Conservation (phyloP, 148 eudicot species). For the Vaccinium macrocarpon region DNA sequence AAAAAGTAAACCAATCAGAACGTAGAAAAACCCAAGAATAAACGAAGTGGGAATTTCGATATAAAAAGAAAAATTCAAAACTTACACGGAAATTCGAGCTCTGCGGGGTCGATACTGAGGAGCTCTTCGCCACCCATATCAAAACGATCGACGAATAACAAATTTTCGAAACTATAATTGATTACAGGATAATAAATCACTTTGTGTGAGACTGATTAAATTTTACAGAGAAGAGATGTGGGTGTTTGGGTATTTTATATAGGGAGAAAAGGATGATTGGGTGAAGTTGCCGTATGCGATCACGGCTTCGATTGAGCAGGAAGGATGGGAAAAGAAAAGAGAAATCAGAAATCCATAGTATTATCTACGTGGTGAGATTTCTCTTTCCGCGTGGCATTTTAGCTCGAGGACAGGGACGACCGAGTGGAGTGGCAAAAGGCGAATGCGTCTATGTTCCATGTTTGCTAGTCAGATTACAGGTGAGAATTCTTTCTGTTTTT, state of each 20-base stretch:
- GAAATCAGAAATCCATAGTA: not conserved
- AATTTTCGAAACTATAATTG: not conserved
- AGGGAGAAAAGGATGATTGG: no score
- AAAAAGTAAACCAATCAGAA: conserved; percentile 3
- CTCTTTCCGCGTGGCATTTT: no score
- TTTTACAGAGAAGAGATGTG: not conserved
- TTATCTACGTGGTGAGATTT: no score
- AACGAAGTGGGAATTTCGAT: not conserved
- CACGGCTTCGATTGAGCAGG: not conserved
- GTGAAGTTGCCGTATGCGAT: not conserved
- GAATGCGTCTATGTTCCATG: no score
- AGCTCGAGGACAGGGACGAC: no score
- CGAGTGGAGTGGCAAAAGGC: no score
- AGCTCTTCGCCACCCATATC: conserved; percentile 70
- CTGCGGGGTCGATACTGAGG: conserved; percentile 71
- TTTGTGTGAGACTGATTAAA: not conserved
- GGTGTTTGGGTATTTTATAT: not conserved
- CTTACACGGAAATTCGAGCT: conserved; percentile 75
- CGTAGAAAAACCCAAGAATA: not conserved
- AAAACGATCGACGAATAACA: not conserved
- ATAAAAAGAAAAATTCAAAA: not conserved
- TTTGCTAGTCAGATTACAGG: no score
- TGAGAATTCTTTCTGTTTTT: no score
- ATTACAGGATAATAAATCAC: not conserved
- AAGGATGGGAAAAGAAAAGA: not conserved